These are phyloP conservation scores for Leccinum arenicola DNA, from an alignment of 768 basidiomycete genomes.

Conservation along the genomic window DNA sequence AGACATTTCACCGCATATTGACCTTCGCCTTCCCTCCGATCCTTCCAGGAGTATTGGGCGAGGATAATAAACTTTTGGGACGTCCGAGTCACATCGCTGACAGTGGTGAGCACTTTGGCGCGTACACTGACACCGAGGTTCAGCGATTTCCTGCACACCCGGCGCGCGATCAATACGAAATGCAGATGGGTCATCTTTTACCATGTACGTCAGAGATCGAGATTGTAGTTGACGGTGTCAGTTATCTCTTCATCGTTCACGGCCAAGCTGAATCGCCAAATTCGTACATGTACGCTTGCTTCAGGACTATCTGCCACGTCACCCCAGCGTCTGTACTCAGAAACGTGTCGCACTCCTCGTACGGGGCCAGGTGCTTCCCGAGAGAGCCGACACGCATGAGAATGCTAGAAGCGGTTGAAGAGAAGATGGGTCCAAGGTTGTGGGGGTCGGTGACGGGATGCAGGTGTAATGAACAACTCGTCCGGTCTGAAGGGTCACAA, in stretches of 20 bases:
- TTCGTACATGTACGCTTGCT: conserved; percentile 88
- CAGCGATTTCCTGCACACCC: conserved; percentile 57
- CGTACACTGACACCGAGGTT: conserved; percentile 69
- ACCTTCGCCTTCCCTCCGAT: conserved; percentile 50
- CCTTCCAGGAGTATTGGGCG: conserved; percentile 66
- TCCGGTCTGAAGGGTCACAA: conserved; percentile 60
- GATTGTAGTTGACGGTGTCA: conserved; percentile 70
- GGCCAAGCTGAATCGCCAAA: conserved; percentile 87
- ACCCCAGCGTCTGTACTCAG: conserved; percentile 87
- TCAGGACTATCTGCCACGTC: conserved; percentile 75
- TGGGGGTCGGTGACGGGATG: conserved; percentile 91
- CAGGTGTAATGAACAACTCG: conserved; percentile 78
- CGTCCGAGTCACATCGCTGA: conserved; percentile 60
- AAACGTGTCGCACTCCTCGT: conserved; percentile 92
- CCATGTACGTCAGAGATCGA: conserved; percentile 84
- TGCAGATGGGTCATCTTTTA: conserved; percentile 35
- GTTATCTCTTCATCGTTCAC: conserved; percentile 83
- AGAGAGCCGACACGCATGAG: conserved; percentile 96
- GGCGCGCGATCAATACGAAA: not conserved
- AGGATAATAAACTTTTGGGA: conserved; percentile 94
- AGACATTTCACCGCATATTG: conserved; percentile 73
- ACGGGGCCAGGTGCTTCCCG: conserved; percentile 62
- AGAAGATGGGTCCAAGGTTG: conserved; percentile 93
- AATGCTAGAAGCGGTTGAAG: conserved; percentile 84
- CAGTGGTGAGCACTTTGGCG: conserved; percentile 76